Percentiles rank a stretch among this genome's conserved stretches.
phyloP scores from a whole-genome alignment of 2,329 filamentous ascomycete species.

The Fusarium camptoceras region DNA sequence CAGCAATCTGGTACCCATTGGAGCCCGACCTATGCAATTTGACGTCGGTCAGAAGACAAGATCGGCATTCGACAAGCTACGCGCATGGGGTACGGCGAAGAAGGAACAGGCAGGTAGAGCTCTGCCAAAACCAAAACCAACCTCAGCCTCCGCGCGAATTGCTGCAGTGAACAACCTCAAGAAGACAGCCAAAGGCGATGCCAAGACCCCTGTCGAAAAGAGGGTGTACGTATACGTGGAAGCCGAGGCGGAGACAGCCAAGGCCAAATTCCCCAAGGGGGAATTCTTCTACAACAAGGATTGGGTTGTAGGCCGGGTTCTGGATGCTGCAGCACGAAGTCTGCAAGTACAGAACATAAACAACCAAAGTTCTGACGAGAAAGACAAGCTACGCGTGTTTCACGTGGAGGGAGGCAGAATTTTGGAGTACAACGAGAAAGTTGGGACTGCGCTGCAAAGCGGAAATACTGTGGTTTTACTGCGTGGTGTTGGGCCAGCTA shows the following conservation, averaged over 20 bases:
- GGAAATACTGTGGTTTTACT: conserved; percentile 93
- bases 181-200: conserved; percentile 89
- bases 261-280: conserved; percentile 83
- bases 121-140: conserved; percentile 72
- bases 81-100: conserved; percentile 83
- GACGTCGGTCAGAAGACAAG: conserved; percentile 72
- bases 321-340: conserved; percentile 81
- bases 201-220: conserved; percentile 82
- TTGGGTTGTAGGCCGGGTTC: conserved; percentile 87
- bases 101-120: conserved; percentile 69
- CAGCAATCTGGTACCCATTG: conserved; percentile 74
- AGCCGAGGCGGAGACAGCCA: conserved; percentile 87
- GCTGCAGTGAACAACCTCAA: conserved; percentile 83
- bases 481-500: conserved; percentile 82
- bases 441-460: conserved; percentile 77
- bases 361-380: conserved; percentile 79
- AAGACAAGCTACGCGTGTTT: conserved; percentile 86
- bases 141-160: conserved; percentile 71
- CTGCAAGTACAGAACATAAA: conserved; percentile 87
- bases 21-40: conserved; percentile 59
- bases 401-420: conserved; percentile 91
- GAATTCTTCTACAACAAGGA: conserved; percentile 84
- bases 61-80: conserved; percentile 80
- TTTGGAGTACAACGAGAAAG: conserved; percentile 88
- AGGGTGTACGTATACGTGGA: conserved; percentile 92